Base-by-base conservation (phyloP, 352 stramenopile species). In the Globisporangium spinosum region DNA sequence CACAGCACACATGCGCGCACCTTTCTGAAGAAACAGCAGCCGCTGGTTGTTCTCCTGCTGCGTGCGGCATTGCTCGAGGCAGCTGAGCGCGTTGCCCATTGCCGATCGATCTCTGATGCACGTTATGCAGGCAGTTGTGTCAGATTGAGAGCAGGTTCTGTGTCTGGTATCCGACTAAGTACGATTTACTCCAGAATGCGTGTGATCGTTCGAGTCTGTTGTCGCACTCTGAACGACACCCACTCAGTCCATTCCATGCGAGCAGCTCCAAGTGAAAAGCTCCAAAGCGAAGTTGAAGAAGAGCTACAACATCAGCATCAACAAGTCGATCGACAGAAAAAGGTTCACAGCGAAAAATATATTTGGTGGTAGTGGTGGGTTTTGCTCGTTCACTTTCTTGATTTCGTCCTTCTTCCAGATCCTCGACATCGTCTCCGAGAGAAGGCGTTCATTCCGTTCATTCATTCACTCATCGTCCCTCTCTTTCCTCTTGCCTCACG, bases 1-100 rank as follows among this genome's bases (percentile, higher is more conserved):
- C 4, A 8, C 29, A 32, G 29, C 35, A 43, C 35, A 58, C 34
- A 3, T 25, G 29, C 22, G 9, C 54, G 6, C 61, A 88, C 85
- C 85, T 89, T 91, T 83, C 45, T 91, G 84, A 4, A 94, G 81
- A n/a, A 89, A 72, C 15, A 90, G 68, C 25, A 92, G 70, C 4
- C 81, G 78, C 76, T 93, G 79, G 29, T 79, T 70, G 59, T 78
- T 76, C 73, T 94, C 84, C 35, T 85, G 78, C 34, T 85, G 76
- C 62, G 78, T 72, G 58, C 87, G 83, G 68, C 86, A 94, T 70
- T 93, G 81, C 77, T 85, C 77, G 17, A 92, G 66, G 72, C 86
- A 94, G 69, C 91, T 93, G 68, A 94, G 78, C 65, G 83, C 70
- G 72, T 94, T 94, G 58, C 86, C 86, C 86, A 94, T 89, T 43